Evolutionary conservation across 495 filamentous ascomycete genomes (phyloP).

Genomic region (Hypoxylon subgilvum): DNA sequence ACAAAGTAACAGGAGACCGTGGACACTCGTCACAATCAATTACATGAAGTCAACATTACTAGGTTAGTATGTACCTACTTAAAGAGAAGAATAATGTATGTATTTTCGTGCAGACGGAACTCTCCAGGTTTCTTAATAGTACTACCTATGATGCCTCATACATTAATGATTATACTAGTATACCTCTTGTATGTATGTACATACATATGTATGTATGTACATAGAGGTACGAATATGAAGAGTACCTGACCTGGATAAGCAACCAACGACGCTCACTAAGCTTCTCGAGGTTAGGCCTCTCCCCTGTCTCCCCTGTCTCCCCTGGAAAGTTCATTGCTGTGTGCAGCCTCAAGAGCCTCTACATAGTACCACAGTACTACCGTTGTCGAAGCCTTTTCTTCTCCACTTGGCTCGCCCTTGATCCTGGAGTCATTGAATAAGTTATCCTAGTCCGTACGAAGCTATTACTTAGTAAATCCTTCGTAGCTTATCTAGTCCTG

Average conservation of each 20-base stretch:
- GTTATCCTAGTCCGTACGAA: no score
- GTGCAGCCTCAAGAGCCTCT: conserved; percentile 8
- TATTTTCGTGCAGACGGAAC: conserved; percentile 10
- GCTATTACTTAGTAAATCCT: no score
- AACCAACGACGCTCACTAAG: conserved; percentile 14
- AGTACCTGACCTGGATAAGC: background rate
- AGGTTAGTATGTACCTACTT: no score
- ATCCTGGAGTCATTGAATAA: conserved; percentile 18
- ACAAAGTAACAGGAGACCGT: background rate
- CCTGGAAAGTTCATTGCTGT: no score
- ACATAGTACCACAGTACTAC: conserved; percentile 21
- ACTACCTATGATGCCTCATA: no score
- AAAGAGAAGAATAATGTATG: no score
- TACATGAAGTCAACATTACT: background rate
- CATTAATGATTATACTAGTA: no score
- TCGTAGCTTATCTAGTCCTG: background rate
- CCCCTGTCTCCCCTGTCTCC: no score
- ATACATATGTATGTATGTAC: no score
- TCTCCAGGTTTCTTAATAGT: conserved; percentile 7
- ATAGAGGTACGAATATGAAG: no score
- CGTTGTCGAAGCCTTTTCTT: conserved; percentile 12
- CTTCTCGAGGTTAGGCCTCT: conserved; percentile 25
- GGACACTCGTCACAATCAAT: conserved; percentile 6
- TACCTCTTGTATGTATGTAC: no score
- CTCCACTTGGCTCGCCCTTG: conserved; percentile 24